Percentiles rank a stretch among this genome's conserved stretches.
Conservation (phyloP, 2,329 filamentous ascomycete species). For the Alternaria incomplexa region DNA sequence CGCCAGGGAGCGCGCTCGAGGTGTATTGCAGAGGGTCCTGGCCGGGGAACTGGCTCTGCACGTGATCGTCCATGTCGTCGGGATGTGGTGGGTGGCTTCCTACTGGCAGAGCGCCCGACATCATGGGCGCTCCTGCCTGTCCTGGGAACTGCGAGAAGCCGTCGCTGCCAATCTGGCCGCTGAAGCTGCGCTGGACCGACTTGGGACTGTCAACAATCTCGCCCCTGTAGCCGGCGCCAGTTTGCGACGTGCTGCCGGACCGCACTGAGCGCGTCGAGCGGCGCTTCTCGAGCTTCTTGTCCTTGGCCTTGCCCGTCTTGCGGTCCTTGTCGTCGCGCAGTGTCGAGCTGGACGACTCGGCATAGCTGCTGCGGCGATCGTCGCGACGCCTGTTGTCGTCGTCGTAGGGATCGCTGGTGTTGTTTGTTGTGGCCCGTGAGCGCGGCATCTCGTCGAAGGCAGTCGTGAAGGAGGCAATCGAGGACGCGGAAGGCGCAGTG, state of each 20-base stretch:
- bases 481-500: conserved; percentile 41
- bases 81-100: conserved; percentile 27
- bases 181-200: conserved; percentile 31
- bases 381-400: conserved; percentile 34
- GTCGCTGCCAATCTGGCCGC: conserved; percentile 36
- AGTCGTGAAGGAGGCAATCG: conserved; percentile 49
- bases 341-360: conserved; percentile 34
- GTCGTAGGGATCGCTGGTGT: conserved; percentile 42
- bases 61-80: conserved; percentile 53
- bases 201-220: conserved; percentile 40
- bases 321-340: conserved; percentile 40
- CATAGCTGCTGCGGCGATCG: conserved; percentile 39
- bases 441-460: conserved; percentile 42
- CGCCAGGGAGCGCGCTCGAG: conserved; percentile 53
- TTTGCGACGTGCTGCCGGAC: conserved; percentile 32
- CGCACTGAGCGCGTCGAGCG: conserved; percentile 40
- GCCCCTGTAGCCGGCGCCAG: conserved; percentile 35
- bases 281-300: conserved; percentile 36
- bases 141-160: conserved; percentile 46
- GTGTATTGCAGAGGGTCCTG: conserved; percentile 58
- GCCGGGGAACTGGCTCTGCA: conserved; percentile 65
- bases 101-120: conserved; percentile 42
- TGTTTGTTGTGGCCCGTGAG: conserved; percentile 16
- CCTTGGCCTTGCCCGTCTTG: conserved; percentile 34
- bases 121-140: conserved; percentile 42